Evolutionary conservation across 495 filamentous ascomycete genomes (phyloP), one percentile per base, ranked within the genome.

Genomic region (Sphaerosporella brunnea): DNA sequence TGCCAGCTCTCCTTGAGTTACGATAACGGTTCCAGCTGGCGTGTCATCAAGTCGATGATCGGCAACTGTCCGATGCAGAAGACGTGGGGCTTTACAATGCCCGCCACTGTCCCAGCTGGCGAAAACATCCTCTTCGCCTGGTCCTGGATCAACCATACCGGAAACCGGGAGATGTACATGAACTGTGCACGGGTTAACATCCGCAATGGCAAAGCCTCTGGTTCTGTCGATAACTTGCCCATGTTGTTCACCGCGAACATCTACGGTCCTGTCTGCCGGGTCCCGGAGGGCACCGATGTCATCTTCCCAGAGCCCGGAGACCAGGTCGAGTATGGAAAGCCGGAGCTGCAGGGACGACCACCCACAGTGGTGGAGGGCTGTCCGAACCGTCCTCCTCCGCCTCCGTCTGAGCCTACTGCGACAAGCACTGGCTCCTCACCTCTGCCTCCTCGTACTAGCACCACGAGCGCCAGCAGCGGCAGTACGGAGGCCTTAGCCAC

Each of bases 291-390:
- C 10, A 11, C 18, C 20, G 15, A 21, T 16, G 69, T 78, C 24
- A 62, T 71, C 11, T 90, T 76, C 63, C 81, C 81, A n/a, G 63
- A 84, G 51, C 80, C 83, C 5, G 84, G 84, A 41, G 64, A 68
- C 1, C 69, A 78, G 48, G 70, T 85, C 28, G 43, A 36, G 18
- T 45, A 45, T 7, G 52, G 43, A 15, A 13, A 5, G 5, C 7
- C 28, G 7, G 13, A 13, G 7, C 28, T 32, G 7, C 28, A 13
- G 5, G 28, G 28, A 5, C 5, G 7, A 13, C 7, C 28, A 5
- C 7, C 28, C 5, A 32, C 28, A 5, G 28, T 5, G 13, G 28
- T 32, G 7, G 7, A 5, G 5, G 28, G 28, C 5, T 32, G 28
- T 32, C n/a, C n/a, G n/a, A n/a, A n/a, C n/a, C n/a, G n/a, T n/a